A percentile compares a stretch with the other conserved stretches of the same genome.
phyloP scores from a whole-genome alignment of 2,329 filamentous ascomycete genomes.

The Leptographium lundbergii region DNA sequence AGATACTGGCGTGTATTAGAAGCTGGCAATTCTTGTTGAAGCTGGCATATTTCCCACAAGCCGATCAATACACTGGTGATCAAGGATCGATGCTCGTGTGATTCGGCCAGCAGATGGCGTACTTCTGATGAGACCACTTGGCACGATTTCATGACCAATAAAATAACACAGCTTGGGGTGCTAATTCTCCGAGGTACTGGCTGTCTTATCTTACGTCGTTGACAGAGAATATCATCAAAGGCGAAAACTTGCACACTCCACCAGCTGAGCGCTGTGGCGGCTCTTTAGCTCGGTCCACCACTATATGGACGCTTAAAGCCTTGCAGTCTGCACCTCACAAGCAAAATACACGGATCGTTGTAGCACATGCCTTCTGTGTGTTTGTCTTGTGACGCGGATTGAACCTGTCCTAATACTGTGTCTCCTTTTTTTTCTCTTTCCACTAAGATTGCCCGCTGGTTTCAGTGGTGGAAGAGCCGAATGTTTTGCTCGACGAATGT shows the following conservation, averaged over 20 bases:
- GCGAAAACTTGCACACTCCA: no score
- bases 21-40: neutral
- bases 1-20: neutral
- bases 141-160: no score
- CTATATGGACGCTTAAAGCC: no score
- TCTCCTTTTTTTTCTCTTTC: neutral
- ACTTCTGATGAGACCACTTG: neutral
- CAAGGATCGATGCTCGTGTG: neutral
- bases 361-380: neutral
- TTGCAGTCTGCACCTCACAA: neutral
- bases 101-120: neutral
- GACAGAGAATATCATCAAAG: no score
- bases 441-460: no score
- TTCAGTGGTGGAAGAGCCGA: conserved; percentile 87
- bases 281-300: neutral
- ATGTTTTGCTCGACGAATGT: conserved; percentile 93
- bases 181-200: no score
- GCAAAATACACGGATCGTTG: neutral
- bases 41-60: neutral
- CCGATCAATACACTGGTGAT: neutral
- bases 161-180: no score
- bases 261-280: no score
- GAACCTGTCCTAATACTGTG: neutral
- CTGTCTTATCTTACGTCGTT: no score
- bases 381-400: neutral